These are phyloP conservation scores for Oenanthe sinensis DNA, from an alignment of 129 eudicot species.

Conservation along the genomic window DNA sequence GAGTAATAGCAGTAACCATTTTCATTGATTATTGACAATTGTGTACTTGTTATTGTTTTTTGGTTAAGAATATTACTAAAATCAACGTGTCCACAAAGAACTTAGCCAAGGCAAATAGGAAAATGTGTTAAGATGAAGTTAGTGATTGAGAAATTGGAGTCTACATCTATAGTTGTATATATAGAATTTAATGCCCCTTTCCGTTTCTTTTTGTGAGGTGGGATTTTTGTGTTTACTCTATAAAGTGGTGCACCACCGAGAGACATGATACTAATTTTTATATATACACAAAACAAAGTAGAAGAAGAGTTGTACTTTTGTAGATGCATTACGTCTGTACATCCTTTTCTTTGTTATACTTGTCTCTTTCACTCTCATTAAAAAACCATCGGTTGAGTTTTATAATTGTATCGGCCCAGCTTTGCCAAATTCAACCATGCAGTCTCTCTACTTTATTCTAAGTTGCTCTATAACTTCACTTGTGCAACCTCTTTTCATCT, in stretches of 20 bases:
- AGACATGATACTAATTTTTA: not conserved
- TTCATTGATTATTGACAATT: not conserved
- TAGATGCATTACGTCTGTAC: not conserved
- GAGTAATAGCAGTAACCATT: not conserved
- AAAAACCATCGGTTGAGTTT: not conserved
- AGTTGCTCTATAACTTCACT: slow-evolving; percentile 11
- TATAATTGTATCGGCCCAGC: not conserved
- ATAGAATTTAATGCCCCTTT: not conserved
- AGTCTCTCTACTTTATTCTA: not conserved
- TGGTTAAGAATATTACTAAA: not conserved
- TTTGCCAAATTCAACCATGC: not conserved
- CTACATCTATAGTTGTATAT: not conserved
- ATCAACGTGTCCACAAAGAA: not conserved
- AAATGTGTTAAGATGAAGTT: not conserved
- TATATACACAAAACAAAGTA: not conserved
- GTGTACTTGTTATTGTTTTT: not conserved
- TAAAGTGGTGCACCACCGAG: not conserved
- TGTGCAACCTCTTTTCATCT: not conserved
- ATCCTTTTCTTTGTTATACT: too few relatives aligned
- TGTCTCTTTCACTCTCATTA: not conserved
- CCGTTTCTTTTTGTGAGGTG: not conserved
- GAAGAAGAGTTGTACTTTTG: not conserved
- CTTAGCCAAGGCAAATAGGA: not conserved
- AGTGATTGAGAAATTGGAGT: not conserved
- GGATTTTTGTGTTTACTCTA: not conserved